Conservation (phyloP, 768 basidiomycete genomes). For the Boletus vermiculosoides region DNA sequence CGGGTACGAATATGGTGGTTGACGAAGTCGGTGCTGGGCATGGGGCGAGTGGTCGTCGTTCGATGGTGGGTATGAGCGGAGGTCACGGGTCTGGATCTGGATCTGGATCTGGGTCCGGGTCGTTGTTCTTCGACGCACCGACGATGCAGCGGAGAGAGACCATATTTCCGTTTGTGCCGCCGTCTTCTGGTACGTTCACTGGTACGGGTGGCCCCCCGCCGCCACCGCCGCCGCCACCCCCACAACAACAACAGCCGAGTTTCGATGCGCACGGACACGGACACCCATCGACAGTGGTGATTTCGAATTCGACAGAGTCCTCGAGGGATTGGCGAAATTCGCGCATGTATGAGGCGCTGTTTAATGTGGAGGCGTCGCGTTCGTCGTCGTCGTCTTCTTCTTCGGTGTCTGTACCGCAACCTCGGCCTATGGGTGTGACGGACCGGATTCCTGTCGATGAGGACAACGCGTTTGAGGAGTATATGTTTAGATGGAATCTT, state of each 20-base stretch:
- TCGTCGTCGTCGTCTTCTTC: slow-evolving; percentile 23
- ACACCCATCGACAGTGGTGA: slow-evolving; percentile 1
- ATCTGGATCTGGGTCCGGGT: not conserved
- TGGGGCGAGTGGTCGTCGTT: slow-evolving; percentile 4
- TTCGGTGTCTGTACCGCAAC: not conserved
- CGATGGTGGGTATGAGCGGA: not conserved
- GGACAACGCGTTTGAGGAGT: slow-evolving; percentile 17
- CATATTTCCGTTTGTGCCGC: slow-evolving; percentile 9
- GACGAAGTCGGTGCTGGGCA: slow-evolving; percentile 9
- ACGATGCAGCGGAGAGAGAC: slow-evolving; percentile 12
- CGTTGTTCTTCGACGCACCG: slow-evolving; percentile 14
- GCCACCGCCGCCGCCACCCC: not conserved
- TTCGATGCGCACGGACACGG: slow-evolving; percentile 8
- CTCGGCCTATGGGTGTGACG: slow-evolving; percentile 15
- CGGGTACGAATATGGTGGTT: slow-evolving; percentile 10
- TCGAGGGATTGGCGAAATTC: slow-evolving; percentile 16
- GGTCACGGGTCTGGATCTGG: not conserved
- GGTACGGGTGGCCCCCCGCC: not conserved
- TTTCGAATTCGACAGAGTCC: slow-evolving; percentile 11
- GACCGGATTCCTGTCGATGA: slow-evolving; percentile 23
- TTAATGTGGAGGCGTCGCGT: slow-evolving; percentile 12
- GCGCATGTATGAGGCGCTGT: slow-evolving; percentile 9
- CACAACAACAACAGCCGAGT: not conserved
- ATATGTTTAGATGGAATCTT: slow-evolving; percentile 14
- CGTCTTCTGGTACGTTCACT: slow-evolving; percentile 7